Evolutionary conservation across 208 protist species (phyloP).

Genomic region (Leishmania braziliensis): DNA sequence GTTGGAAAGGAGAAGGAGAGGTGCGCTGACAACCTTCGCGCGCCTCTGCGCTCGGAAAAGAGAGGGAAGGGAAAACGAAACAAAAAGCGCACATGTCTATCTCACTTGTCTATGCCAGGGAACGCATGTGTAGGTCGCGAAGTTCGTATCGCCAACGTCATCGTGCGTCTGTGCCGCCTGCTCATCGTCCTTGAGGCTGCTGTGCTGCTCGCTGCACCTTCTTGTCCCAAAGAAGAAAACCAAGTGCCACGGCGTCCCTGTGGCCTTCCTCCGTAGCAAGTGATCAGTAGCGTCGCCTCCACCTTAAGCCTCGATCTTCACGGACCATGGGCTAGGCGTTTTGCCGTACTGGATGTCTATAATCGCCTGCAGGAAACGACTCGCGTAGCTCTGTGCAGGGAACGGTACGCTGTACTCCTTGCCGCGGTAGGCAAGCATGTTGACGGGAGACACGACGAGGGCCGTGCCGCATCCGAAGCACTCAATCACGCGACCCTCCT

Average conservation of each 20-base stretch:
- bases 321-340: conserved; percentile 54
- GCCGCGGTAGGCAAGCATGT: conserved; percentile 82
- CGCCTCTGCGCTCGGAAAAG: background rate
- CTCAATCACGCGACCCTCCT: conserved; percentile 91
- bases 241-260: too few species aligned
- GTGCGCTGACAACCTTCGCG: background rate
- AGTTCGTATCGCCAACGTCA: background rate
- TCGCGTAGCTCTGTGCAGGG: conserved; percentile 50
- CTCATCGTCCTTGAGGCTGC: background rate
- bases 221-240: background rate
- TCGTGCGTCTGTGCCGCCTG: background rate
- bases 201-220: background rate
- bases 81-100: background rate
- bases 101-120: background rate
- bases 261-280: background rate
- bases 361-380: conserved; percentile 57
- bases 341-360: conserved; percentile 75
- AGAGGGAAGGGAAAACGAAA: background rate
- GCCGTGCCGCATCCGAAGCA: conserved; percentile 97
- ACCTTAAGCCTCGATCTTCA: conserved; percentile 28
- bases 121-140: background rate
- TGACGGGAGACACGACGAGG: conserved; percentile 94
- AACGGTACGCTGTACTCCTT: conserved; percentile 59
- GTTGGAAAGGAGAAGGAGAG: background rate
- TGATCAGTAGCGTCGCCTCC: background rate